Evolutionary conservation across 805 yeast genomes (phyloP), one percentile per base, ranked within the genome.

Genomic region (Starmera dryadoides): DNA sequence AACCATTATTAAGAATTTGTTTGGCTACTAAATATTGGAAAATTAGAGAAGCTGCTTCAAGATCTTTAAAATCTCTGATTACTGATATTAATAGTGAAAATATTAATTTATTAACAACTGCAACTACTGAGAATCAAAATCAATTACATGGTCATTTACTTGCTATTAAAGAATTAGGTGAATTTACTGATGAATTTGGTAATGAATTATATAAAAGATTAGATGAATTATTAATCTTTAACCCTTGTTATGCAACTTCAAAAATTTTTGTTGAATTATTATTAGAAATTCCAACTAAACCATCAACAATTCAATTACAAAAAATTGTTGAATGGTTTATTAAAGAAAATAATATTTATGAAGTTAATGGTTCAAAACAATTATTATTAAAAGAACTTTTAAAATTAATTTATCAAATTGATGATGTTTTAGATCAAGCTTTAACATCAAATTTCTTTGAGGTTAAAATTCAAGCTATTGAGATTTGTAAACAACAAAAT

Each of bases 41-140:
- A 50, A 71, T 93, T 8, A 71, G 98, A 45, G 96, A 89, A 53
- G 75, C 86, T 75, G 84, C 95, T 0, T 86, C 96, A 0, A 69
- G 79, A 52, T 75, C 87, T 4, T 50, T 86, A 2, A 74, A 81
- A 0, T 61, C 80, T 0, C 57, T 81, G 35, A 55, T 74, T 1
- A 63, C 59, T 1, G 54, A 61, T 8, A 49, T 60, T 3, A 41
- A 49, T 2, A 46, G 47, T 4, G 66, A 66, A 26, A 51, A 67
- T 6, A 25, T 36, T 4, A 28, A 39, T 0, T 46, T 72, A 8
- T 34, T 66, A 11, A 30, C 37, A 0, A 40, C 44, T 15, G 46
- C 57, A 14, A 39, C 59, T 1, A 36, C 42, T 3, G 21, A 34
- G 0, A 41, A 58, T 23, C 73, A 68, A 37, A 80, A 81, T 46